phyloP scores from a whole-genome alignment of 108 stramenopile genomes.

The Bacterosira constricta region DNA sequence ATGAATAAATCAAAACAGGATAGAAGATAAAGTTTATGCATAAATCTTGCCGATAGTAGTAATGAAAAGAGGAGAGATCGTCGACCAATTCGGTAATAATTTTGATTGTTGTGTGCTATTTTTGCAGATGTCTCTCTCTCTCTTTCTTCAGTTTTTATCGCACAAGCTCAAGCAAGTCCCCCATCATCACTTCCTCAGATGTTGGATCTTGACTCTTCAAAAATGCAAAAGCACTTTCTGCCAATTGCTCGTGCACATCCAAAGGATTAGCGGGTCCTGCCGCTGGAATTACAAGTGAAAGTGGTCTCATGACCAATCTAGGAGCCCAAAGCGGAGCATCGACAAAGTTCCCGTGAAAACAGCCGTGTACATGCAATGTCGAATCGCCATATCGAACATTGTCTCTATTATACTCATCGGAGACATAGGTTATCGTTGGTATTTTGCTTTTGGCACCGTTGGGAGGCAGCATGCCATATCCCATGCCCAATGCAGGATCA shows the following conservation, averaged over 20 bases:
- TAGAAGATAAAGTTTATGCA: no score
- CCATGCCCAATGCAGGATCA: conserved; percentile 45
- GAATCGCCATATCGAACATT: conserved; percentile 28
- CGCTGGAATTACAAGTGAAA: conserved; percentile 17
- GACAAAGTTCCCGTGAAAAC: conserved; percentile 29
- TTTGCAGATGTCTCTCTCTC: no score
- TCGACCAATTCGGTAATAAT: no score
- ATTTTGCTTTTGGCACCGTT: conserved; percentile 22
- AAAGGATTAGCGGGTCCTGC: conserved; percentile 21
- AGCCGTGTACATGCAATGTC: conserved; percentile 15
- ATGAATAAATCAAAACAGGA: no score
- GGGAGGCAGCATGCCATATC: conserved; percentile 21
- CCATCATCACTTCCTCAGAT: not conserved
- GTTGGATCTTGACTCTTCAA: conserved; percentile 2
- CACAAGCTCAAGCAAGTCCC: conserved; percentile 10
- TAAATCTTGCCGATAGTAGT: no score
- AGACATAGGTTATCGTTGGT: conserved; percentile 18
- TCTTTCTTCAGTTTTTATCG: no score
- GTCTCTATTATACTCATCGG: conserved; percentile 20
- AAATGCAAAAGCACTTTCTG: conserved; percentile 10
- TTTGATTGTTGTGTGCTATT: no score
- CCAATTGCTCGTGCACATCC: conserved; percentile 11
- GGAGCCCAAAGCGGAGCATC: conserved; percentile 38
- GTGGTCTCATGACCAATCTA: conserved; percentile 12
- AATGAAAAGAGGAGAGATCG: no score